These are phyloP conservation scores for Cyberlindnera samutprakarnensis DNA, from an alignment of 805 yeast genomes.

Conservation along the genomic window DNA sequence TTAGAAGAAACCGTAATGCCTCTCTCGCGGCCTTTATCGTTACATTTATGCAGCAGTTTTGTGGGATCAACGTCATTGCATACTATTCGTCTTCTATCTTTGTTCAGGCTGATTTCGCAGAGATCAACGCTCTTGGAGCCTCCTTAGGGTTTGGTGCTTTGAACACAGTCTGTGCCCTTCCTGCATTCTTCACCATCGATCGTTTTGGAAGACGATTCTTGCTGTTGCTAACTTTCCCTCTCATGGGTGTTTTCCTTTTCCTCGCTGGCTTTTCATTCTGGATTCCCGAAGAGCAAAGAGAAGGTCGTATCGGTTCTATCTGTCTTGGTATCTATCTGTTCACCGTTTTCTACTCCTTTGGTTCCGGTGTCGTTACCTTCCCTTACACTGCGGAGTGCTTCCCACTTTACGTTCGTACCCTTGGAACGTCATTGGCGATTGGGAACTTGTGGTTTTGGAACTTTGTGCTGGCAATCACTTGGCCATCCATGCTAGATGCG, in stretches of 20 bases:
- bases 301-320: slow-evolving; percentile 60
- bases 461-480: slow-evolving; percentile 61
- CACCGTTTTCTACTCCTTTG: slow-evolving; percentile 69
- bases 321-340: slow-evolving; percentile 69
- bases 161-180: slow-evolving; percentile 73
- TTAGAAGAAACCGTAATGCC: slow-evolving; percentile 80
- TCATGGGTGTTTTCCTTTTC: slow-evolving; percentile 51
- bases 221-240: slow-evolving; percentile 52
- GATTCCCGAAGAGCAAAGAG: slow-evolving; percentile 38
- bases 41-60: slow-evolving; percentile 87
- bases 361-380: slow-evolving; percentile 88
- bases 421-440: slow-evolving; percentile 76
- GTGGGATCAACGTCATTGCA: slow-evolving; percentile 86
- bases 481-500: slow-evolving; percentile 65
- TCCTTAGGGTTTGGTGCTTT: slow-evolving; percentile 84
- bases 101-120: slow-evolving; percentile 55
- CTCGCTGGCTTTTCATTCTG: slow-evolving; percentile 68
- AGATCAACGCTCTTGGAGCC: slow-evolving; percentile 59
- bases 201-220: slow-evolving; percentile 64
- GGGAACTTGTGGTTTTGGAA: slow-evolving; percentile 72
- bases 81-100: slow-evolving; percentile 78
- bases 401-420: slow-evolving; percentile 70
- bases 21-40: slow-evolving; percentile 73
- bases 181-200: slow-evolving; percentile 77
- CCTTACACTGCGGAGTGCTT: slow-evolving; percentile 82